Percentiles rank a stretch among this genome's conserved stretches.
phyloP scores from a whole-genome alignment of 2,329 filamentous ascomycete genomes.

The Colletotrichum godetiae region DNA sequence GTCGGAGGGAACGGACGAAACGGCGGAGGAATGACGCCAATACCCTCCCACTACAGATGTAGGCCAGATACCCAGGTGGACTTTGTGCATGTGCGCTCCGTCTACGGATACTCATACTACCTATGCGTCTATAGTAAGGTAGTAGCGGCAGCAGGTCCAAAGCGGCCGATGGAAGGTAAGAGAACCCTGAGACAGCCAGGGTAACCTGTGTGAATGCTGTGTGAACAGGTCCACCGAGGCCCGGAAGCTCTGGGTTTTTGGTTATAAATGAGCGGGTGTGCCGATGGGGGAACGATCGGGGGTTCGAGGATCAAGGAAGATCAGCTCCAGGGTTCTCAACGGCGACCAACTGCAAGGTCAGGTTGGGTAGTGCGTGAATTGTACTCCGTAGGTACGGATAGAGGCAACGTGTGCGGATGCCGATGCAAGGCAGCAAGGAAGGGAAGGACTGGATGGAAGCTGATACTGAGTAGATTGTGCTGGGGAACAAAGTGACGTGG shows the following conservation, averaged over 20 bases:
- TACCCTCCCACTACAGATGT: not conserved
- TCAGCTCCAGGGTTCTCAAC: constrained; percentile 12
- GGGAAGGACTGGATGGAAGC: not conserved
- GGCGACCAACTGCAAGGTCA: constrained; percentile 3
- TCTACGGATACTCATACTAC: not conserved
- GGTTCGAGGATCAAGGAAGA: constrained; percentile 1
- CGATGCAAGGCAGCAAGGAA: constrained; percentile 9
- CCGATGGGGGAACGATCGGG: not conserved
- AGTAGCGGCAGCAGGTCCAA: not conserved
- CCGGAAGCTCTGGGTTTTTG: not conserved
- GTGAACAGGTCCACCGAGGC: constrained; percentile 6
- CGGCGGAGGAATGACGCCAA: constrained; percentile 32
- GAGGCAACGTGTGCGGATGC: not conserved
- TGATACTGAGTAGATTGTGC: not conserved
- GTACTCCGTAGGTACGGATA: too few species aligned
- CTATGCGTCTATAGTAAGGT: not conserved
- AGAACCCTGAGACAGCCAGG: constrained; percentile 16
- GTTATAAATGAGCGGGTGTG: not conserved
- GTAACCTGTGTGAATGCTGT: not conserved
- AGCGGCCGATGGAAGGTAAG: constrained; percentile 13
- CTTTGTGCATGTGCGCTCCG: constrained; percentile 7
- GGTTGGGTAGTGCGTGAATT: not conserved
- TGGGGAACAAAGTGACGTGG: not conserved
- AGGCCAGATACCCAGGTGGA: constrained; percentile 1
- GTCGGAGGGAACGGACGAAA: constrained; percentile 34